Percentiles rank a stretch among this genome's conserved stretches.
Conservation (phyloP, 176 grass and related monocot species). For the Carex parvula region DNA sequence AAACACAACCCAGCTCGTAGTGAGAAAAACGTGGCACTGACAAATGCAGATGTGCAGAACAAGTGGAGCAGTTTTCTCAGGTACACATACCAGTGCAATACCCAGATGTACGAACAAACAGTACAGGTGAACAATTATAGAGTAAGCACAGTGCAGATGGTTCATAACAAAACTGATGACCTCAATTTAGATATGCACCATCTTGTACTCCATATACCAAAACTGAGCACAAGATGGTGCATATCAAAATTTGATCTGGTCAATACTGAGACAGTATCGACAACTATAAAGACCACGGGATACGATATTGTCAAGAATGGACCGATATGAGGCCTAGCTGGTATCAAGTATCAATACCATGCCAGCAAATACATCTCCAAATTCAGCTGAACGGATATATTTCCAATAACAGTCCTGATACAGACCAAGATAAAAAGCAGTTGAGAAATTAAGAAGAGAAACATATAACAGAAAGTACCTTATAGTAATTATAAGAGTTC, state of each 20-base stretch:
- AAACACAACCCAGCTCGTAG: not conserved
- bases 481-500: conserved; percentile 96
- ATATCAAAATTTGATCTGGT: not conserved
- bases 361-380: not conserved
- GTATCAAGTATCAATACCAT: not conserved
- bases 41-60: not conserved
- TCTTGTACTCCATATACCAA: no score
- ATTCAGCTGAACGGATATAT: not conserved
- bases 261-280: not conserved
- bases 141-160: no score
- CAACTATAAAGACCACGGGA: not conserved
- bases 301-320: not conserved
- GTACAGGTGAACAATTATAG: no score
- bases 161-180: not conserved
- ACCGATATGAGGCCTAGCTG: not conserved
- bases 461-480: conserved; percentile 38
- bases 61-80: not conserved
- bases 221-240: not conserved
- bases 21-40: not conserved
- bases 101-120: no score
- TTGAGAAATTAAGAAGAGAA: not conserved
- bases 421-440: not conserved
- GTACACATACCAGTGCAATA: not conserved
- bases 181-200: not conserved
- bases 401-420: conserved; percentile 10